Percentiles rank a stretch among this genome's conserved stretches.
These are phyloP conservation scores for Coniferiporia sulphurascens DNA, from an alignment of 1,284 basidiomycete species.

Conservation along the genomic window DNA sequence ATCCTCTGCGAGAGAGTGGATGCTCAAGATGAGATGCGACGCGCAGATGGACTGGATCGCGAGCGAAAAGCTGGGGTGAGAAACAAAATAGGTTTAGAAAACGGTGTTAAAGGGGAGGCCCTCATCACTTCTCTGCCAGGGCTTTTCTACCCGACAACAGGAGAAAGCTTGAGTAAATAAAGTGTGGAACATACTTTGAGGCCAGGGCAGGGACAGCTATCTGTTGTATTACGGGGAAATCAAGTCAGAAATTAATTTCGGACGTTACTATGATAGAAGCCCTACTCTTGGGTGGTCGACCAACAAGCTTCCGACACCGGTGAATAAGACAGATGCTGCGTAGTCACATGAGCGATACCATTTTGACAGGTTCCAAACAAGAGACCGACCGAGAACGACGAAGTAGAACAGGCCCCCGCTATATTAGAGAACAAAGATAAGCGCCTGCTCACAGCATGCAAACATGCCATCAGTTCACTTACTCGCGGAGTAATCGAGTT, in stretches of 20 bases:
- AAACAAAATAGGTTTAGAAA: not conserved
- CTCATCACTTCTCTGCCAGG: not conserved
- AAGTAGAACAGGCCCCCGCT: conserved; percentile 27
- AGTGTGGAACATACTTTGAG: conserved; percentile 21
- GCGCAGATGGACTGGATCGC: conserved; percentile 25
- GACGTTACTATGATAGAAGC: too few relatives aligned
- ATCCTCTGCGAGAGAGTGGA: conserved; percentile 28
- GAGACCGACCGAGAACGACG: conserved; percentile 22
- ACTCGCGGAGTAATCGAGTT: conserved; percentile 26
- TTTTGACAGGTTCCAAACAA: conserved; percentile 5
- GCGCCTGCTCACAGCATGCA: not conserved
- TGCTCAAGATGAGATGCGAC: conserved; percentile 30
- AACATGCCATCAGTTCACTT: conserved; percentile 11
- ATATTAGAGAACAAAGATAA: not conserved
- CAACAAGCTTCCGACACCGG: conserved; percentile 5
- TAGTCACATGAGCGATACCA: conserved; percentile 2
- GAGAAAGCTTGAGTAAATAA: not conserved
- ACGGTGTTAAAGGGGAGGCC: not conserved
- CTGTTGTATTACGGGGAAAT: conserved; percentile 13
- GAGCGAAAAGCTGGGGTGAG: conserved; percentile 23
- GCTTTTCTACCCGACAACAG: not conserved
- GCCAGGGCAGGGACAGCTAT: conserved; percentile 24
- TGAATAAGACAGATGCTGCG: conserved; percentile 13
- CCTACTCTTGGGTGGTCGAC: not conserved
- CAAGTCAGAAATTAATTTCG: too few relatives aligned